phyloP scores from a whole-genome alignment of 169 alveolate species.

The Cryptosporidium sp. region DNA sequence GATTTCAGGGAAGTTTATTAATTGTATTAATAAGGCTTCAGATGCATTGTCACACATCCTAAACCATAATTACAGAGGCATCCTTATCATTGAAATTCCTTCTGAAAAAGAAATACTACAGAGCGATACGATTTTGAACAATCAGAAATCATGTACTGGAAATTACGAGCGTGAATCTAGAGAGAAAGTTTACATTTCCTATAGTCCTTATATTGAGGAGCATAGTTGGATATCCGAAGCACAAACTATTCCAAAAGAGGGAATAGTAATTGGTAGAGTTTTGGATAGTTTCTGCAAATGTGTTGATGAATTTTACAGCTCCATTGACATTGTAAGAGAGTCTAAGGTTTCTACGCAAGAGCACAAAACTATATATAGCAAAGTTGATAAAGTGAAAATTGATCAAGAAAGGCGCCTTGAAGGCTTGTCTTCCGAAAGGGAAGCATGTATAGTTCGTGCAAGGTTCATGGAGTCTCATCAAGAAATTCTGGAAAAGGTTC shows the following conservation, averaged over 20 bases:
- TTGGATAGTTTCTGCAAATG: conserved; percentile 31
- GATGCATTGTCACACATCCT: background rate
- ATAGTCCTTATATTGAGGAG: conserved; percentile 53
- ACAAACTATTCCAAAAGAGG: conserved; percentile 57
- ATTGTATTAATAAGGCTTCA: conserved; percentile 19
- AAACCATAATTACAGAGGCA: conserved; percentile 5
- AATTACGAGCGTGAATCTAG: background rate
- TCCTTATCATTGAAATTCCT: background rate
- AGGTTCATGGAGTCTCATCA: conserved; percentile 83
- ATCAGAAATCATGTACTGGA: background rate
- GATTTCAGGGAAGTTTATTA: conserved; percentile 19
- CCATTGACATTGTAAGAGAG: conserved; percentile 57
- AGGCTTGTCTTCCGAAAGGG: conserved; percentile 82
- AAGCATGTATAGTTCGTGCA: conserved; percentile 84
- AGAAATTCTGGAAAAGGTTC: conserved; percentile 84
- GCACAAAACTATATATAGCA: conserved; percentile 76
- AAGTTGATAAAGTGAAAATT: conserved; percentile 87
- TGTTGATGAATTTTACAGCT: conserved; percentile 73
- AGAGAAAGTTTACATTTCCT: conserved; percentile 32
- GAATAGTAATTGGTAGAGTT: conserved; percentile 42
- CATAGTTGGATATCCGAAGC: conserved; percentile 50
- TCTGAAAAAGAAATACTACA: conserved; percentile 39
- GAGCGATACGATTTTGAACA: conserved; percentile 7
- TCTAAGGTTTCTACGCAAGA: conserved; percentile 29
- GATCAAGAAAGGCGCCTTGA: conserved; percentile 90